phyloP scores from a whole-genome alignment of 2,329 filamentous ascomycete genomes.

The Coccinonectria pachysandricola region DNA sequence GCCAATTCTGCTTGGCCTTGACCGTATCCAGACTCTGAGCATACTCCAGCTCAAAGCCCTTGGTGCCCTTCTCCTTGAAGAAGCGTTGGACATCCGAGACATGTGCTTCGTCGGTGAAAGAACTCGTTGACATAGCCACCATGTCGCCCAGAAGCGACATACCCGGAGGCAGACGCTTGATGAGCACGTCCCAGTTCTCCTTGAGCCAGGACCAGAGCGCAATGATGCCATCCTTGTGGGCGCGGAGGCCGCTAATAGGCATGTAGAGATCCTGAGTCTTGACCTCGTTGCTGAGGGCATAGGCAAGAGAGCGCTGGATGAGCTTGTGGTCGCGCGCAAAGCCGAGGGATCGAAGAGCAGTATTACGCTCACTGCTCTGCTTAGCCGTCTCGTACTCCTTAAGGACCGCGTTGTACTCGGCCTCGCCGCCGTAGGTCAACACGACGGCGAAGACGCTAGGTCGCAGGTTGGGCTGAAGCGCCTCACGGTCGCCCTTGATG shows the following conservation, averaged over 20 bases:
- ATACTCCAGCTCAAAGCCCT: slow-evolving; percentile 73
- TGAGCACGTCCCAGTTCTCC: slow-evolving; percentile 77
- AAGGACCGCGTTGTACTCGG: slow-evolving; percentile 18
- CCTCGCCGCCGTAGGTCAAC: slow-evolving; percentile 72
- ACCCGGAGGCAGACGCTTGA: slow-evolving; percentile 73
- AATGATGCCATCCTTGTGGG: slow-evolving; percentile 66
- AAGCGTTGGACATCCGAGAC: slow-evolving; percentile 67
- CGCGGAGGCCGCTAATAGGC: slow-evolving; percentile 68
- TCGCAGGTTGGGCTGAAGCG: slow-evolving; percentile 86
- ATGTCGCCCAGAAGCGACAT: slow-evolving; percentile 78
- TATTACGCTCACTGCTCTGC: slow-evolving; percentile 85
- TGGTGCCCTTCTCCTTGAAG: slow-evolving; percentile 74
- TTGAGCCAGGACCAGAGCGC: slow-evolving; percentile 77
- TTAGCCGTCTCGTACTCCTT: slow-evolving; percentile 28
- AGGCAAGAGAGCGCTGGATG: slow-evolving; percentile 67
- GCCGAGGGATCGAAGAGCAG: slow-evolving; percentile 73
- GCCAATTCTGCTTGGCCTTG: slow-evolving; percentile 61
- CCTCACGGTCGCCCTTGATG: slow-evolving; percentile 63
- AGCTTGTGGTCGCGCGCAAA: slow-evolving; percentile 67
- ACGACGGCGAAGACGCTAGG: slow-evolving; percentile 78
- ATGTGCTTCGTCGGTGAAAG: slow-evolving; percentile 70
- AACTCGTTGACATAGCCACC: slow-evolving; percentile 70
- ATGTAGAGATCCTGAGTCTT: slow-evolving; percentile 94
- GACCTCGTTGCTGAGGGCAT: slow-evolving; percentile 70
- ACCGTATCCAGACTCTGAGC: slow-evolving; percentile 85